Evolutionary conservation across 192 early-diverging fungal species (phyloP), one percentile per base, ranked within the genome.

Genomic region (Lobosporangium transversale): DNA sequence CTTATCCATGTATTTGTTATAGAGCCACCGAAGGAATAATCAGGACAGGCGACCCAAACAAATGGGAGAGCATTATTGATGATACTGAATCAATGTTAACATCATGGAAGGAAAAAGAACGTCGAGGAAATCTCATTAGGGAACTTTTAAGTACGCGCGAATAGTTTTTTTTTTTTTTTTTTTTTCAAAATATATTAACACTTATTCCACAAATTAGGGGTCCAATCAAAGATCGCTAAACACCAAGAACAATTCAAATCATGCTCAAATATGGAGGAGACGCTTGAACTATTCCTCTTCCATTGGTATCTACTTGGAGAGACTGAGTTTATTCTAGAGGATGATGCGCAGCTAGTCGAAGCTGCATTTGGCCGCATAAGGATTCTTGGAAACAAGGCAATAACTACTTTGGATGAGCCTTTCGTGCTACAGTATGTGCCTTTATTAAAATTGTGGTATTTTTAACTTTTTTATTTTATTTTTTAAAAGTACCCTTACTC

Each of bases 361-460:
- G 58, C 68, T 32, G 33, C 61, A 35, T 75, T 75, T 18, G 70
- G 70, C 40, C 57, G 70, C 2, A 75, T 75, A 49, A 61, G 55
- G 10, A 14, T 74, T 4, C 47, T 74, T 36, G 51, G 42, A 40
- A 50, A 50, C 20, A n/a, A 23, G 37, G 62, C 62, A 55, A 33
- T 55, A 35, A 60, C 62, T 1, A 50, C 66, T 17, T 10, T 74
- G n/a, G 70, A 74, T 12, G 70, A 66, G 37, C 62, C 70, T 31
- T 65, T 73, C 35, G 56, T 59, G 11, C 30, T 59, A 12, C 37
- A 54, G 17, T n/a, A n/a, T n/a, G n/a, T n/a, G n/a, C n/a, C n/a
- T n/a, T n/a, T n/a, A n/a, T n/a, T n/a, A n/a, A n/a, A n/a, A n/a
- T n/a, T n/a, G n/a, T n/a, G n/a, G n/a, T n/a, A n/a, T n/a, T n/a